Conservation (phyloP, 257 asterid species). For the Nicotiana noctiflora region DNA sequence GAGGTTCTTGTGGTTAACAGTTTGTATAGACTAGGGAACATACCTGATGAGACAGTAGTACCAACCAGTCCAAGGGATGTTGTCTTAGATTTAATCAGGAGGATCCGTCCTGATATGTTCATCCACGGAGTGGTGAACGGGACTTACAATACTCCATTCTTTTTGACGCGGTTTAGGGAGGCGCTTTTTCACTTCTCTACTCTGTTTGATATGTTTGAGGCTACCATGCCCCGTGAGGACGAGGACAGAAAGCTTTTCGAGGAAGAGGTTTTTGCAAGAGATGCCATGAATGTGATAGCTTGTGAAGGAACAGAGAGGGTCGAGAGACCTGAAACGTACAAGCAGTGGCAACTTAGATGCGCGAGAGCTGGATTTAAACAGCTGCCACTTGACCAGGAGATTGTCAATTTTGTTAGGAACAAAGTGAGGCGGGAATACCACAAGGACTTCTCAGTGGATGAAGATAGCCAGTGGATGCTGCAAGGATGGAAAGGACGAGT, state of each 20-base stretch:
- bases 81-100: conserved; percentile 29
- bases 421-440: conserved; percentile 25
- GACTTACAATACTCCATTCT: conserved; percentile 32
- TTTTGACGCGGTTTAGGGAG: conserved; percentile 31
- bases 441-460: conserved; percentile 25
- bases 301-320: conserved; percentile 38
- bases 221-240: conserved; percentile 20
- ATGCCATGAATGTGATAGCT: conserved; percentile 33
- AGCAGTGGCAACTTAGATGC: conserved; percentile 36
- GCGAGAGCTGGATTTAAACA: conserved; percentile 33
- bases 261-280: conserved; percentile 24
- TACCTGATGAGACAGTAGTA: conserved; percentile 36
- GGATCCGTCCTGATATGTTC: conserved; percentile 24
- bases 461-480: conserved; percentile 29
- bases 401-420: conserved; percentile 13
- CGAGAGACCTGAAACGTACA: conserved; percentile 36
- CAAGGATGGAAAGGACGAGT: conserved; percentile 38
- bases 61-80: conserved; percentile 30
- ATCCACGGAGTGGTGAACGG: conserved; percentile 29
- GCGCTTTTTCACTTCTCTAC: conserved; percentile 36
- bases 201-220: conserved; percentile 24
- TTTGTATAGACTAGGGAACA: conserved; percentile 29
- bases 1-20: conserved; percentile 32
- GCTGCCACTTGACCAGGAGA: conserved; percentile 29
- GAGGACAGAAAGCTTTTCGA: conserved; percentile 22